Evolutionary conservation across 371 early-diverging fungal genomes (phyloP).

Genomic region (Catenaria anguillulae): DNA sequence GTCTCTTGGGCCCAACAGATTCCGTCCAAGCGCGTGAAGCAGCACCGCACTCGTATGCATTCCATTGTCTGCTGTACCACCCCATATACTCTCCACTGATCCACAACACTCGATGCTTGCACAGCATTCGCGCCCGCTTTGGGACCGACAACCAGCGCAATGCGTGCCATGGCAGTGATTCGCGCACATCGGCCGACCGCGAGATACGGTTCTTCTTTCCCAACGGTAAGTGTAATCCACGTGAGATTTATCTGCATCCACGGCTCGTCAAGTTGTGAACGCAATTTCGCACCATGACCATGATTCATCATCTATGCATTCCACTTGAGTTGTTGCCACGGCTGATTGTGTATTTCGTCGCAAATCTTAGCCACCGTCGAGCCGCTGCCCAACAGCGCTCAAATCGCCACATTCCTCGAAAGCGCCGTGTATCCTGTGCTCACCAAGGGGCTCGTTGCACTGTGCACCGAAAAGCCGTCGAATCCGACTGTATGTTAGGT

Average conservation of each 20-base stretch:
- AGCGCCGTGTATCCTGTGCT: constrained; percentile 27
- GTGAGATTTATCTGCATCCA: background rate
- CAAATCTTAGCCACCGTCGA: constrained; percentile 15
- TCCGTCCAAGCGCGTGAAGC: constrained; percentile 13
- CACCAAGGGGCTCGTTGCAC: constrained; percentile 27
- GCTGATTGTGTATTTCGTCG: too few species aligned
- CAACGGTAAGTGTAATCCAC: constrained; percentile 16
- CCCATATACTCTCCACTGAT: too few species aligned
- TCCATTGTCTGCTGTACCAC: background rate
- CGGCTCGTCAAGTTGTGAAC: background rate
- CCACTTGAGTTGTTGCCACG: too few species aligned
- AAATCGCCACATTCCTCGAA: constrained; percentile 21
- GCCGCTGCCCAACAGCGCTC: constrained; percentile 15
- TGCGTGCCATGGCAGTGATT: constrained; percentile 22
- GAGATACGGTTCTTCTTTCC: constrained; percentile 31
- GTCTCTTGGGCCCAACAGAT: constrained; percentile 16
- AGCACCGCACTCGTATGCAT: constrained; percentile 14
- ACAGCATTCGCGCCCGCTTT: constrained; percentile 22
- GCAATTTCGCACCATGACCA: too few species aligned
- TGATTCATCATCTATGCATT: too few species aligned
- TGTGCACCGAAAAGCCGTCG: constrained; percentile 35
- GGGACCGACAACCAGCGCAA: constrained; percentile 19
- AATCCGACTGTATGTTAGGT: constrained; percentile 28
- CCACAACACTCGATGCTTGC: background rate
- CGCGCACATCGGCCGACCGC: constrained; percentile 13